A percentile compares a stretch with the other conserved stretches of the same genome.
Evolutionary conservation across 2,329 filamentous ascomycete species (phyloP).

Genomic region (Plectosphaerella plurivora): DNA sequence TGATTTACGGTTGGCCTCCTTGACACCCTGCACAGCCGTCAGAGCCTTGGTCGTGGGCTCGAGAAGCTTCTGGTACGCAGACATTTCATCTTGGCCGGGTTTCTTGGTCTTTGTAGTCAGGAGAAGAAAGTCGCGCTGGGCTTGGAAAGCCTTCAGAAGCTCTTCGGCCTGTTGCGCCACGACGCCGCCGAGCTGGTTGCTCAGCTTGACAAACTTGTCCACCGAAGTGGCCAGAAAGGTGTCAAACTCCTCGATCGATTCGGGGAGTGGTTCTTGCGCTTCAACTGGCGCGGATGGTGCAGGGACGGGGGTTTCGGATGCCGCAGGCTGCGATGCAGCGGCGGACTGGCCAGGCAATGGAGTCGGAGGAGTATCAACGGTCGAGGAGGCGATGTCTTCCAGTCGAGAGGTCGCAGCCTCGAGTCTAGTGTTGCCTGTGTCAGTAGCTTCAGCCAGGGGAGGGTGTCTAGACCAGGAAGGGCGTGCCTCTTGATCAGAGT

Average conservation of each 20-base stretch:
- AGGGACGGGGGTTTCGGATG: slow-evolving; percentile 24
- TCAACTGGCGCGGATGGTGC: slow-evolving; percentile 24
- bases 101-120: slow-evolving; percentile 90
- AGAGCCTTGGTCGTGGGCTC: slow-evolving; percentile 84
- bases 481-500: slow-evolving; percentile 96
- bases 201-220: slow-evolving; percentile 71
- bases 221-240: slow-evolving; percentile 69
- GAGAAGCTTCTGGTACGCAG: slow-evolving; percentile 70
- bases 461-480: slow-evolving; percentile 3
- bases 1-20: slow-evolving; percentile 74
- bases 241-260: slow-evolving; percentile 85
- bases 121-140: slow-evolving; percentile 82
- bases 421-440: slow-evolving; percentile 55
- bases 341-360: slow-evolving; percentile 38
- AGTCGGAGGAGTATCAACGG: slow-evolving; percentile 53
- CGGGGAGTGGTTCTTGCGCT: slow-evolving; percentile 56
- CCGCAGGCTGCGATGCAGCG: slow-evolving; percentile 23
- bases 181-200: slow-evolving; percentile 71
- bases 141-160: slow-evolving; percentile 65
- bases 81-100: slow-evolving; percentile 65
- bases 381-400: slow-evolving; percentile 88
- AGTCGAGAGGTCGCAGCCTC: slow-evolving; percentile 95
- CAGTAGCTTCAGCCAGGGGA: neutral
- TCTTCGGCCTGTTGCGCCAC: slow-evolving; percentile 69
- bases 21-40: slow-evolving; percentile 72